A percentile compares a stretch with the other conserved stretches of the same genome.
phyloP scores from a whole-genome alignment of 208 protist species.

The Endotrypanum monterogeii region DNA sequence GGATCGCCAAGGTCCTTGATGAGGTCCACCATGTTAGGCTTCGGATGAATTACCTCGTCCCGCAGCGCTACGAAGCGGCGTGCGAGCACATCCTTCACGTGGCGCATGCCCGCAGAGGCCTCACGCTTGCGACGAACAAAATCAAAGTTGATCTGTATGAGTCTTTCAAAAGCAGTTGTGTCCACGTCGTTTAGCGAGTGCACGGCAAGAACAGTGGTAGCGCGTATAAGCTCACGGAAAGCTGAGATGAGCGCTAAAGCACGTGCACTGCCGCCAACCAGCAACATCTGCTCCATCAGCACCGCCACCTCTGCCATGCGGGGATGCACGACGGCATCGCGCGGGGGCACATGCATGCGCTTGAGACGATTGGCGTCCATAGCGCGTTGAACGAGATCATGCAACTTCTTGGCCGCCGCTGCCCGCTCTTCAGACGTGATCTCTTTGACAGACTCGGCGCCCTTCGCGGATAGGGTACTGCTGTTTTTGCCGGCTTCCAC shows the following conservation, averaged over 20 bases:
- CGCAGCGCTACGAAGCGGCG: constrained; percentile 51
- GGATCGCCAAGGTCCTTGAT: constrained; percentile 38
- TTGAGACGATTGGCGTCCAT: constrained; percentile 31
- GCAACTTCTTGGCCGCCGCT: constrained; percentile 20
- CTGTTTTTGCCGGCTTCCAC: neutral
- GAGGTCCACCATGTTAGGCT: constrained; percentile 23
- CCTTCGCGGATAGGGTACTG: neutral
- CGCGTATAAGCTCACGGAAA: constrained; percentile 56
- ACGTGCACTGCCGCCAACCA: constrained; percentile 80
- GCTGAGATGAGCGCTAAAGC: constrained; percentile 66
- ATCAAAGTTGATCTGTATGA: constrained; percentile 72
- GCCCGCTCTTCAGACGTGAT: constrained; percentile 34
- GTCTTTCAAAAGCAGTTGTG: constrained; percentile 53
- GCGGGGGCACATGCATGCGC: constrained; percentile 18
- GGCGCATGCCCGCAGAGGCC: constrained; percentile 67
- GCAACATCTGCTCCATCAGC: constrained; percentile 75
- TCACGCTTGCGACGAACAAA: constrained; percentile 67
- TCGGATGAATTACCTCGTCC: constrained; percentile 37
- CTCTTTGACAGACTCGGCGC: constrained; percentile 15
- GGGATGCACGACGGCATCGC: constrained; percentile 53
- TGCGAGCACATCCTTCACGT: constrained; percentile 73
- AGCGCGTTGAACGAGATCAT: constrained; percentile 27
- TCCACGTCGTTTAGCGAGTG: constrained; percentile 45
- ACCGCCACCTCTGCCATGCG: constrained; percentile 71
- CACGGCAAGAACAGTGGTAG: constrained; percentile 52